A percentile compares a stretch with the other conserved stretches of the same genome.
phyloP scores from a whole-genome alignment of 2,329 filamentous ascomycete genomes.

The Ophiocordyceps unilateralis region DNA sequence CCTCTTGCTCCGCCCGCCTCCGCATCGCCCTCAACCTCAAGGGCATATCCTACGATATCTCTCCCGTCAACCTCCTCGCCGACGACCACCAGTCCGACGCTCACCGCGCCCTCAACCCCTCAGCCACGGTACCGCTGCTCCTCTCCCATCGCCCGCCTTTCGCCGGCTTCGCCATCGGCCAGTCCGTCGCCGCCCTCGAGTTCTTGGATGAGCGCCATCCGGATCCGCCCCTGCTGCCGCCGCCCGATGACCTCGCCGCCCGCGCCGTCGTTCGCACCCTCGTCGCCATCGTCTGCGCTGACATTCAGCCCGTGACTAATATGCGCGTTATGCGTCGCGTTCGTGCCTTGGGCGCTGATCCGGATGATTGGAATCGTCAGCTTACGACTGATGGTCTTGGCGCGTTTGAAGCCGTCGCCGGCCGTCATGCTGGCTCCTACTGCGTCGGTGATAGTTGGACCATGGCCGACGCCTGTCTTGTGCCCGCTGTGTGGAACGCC shows the following conservation, averaged over 20 bases:
- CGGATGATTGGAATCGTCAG: slow-evolving; percentile 31
- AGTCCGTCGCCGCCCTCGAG: slow-evolving; percentile 43
- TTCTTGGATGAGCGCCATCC: slow-evolving; percentile 41
- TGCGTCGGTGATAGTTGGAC: slow-evolving; percentile 38
- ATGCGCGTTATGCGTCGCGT: slow-evolving; percentile 32
- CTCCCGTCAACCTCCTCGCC: slow-evolving; percentile 35
- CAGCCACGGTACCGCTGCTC: slow-evolving; percentile 35
- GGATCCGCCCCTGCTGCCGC: slow-evolving; percentile 28
- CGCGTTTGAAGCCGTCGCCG: slow-evolving; percentile 33
- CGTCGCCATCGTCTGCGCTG: slow-evolving; percentile 33
- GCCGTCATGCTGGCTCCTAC: slow-evolving; percentile 25
- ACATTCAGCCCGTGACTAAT: slow-evolving; percentile 45
- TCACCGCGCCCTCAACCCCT: slow-evolving; percentile 34
- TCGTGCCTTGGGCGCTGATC: slow-evolving; percentile 22
- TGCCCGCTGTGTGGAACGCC: slow-evolving; percentile 41
- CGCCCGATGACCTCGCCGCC: slow-evolving; percentile 17
- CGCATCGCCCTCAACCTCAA: slow-evolving; percentile 43
- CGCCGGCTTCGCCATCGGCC: slow-evolving; percentile 25
- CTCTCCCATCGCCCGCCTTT: slow-evolving; percentile 14
- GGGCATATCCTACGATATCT: slow-evolving; percentile 25
- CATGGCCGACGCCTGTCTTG: slow-evolving; percentile 38
- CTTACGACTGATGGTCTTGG: slow-evolving; percentile 33
- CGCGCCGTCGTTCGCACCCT: slow-evolving; percentile 36
- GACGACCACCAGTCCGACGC: slow-evolving; percentile 28
- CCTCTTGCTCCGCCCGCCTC: slow-evolving; percentile 43